A percentile compares a stretch with the other conserved stretches of the same genome.
Evolutionary conservation across 73 alveolate species (phyloP).

Genomic region (Paramecium primaurelia): DNA sequence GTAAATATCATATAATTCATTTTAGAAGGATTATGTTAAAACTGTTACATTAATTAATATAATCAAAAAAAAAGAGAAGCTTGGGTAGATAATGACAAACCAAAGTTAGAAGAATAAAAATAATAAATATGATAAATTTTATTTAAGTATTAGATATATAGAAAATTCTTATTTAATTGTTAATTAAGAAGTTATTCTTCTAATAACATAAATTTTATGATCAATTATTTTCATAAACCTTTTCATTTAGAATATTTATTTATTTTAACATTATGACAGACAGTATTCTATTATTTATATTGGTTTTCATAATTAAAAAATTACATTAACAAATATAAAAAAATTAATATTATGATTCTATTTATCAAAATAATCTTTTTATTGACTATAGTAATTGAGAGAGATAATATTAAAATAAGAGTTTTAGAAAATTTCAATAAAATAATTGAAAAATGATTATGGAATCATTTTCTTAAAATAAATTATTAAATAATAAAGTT

Average conservation of each 20-base stretch:
- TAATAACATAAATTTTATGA: neutral
- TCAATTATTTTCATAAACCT: no score
- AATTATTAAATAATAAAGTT: no score
- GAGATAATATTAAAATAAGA: no score
- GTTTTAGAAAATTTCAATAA: no score
- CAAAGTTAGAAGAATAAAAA: neutral
- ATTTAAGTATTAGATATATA: neutral
- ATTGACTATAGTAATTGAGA: no score
- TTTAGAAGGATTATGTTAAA: constrained; percentile 49
- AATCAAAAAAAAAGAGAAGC: neutral
- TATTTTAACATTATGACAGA: neutral
- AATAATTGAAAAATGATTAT: no score
- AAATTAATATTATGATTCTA: neutral
- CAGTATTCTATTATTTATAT: no score
- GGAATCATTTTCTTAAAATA: no score
- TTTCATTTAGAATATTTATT: no score
- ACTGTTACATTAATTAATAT: constrained; percentile 49
- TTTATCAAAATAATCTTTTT: no score
- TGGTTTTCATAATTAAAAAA: neutral
- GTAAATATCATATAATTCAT: neutral
- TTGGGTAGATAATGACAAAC: neutral
- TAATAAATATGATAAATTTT: neutral
- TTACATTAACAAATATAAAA: neutral
- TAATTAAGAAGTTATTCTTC: neutral
- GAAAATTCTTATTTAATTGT: neutral